A percentile compares a stretch with the other conserved stretches of the same genome.
These are phyloP conservation scores for Neonectria neomacrospora DNA, from an alignment of 2,329 filamentous ascomycete species.

Conservation along the genomic window DNA sequence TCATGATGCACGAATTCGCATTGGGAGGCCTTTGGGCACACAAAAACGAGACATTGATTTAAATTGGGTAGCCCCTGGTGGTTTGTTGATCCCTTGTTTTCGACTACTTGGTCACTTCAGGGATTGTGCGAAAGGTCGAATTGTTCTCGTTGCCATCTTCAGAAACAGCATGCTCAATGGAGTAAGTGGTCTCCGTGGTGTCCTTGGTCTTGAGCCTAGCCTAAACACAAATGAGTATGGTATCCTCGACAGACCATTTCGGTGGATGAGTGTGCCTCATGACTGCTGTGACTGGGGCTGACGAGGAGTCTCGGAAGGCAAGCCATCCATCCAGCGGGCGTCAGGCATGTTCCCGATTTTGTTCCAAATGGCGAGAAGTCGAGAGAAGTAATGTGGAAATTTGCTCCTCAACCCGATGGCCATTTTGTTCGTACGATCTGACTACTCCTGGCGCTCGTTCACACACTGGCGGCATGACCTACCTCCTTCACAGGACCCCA, in stretches of 20 bases:
- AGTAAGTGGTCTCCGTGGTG: not conserved
- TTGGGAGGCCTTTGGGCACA: not conserved
- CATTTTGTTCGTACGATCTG: not conserved
- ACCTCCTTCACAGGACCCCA: not conserved
- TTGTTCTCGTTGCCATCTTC: not conserved
- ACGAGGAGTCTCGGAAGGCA: not conserved
- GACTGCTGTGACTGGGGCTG: not conserved
- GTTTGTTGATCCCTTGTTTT: not conserved
- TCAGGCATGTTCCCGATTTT: not conserved
- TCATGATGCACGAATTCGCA: constrained; percentile 10
- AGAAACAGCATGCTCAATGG: not conserved
- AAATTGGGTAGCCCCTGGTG: not conserved
- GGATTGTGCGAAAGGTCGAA: not conserved
- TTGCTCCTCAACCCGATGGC: not conserved
- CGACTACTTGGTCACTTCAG: not conserved
- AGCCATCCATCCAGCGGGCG: not conserved
- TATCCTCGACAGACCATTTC: not conserved
- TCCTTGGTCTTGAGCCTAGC: not conserved
- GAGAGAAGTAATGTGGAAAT: not conserved
- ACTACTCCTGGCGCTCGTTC: not conserved
- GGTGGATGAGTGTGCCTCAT: not conserved
- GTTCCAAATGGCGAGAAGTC: constrained; percentile 11
- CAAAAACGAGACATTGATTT: constrained; percentile 15
- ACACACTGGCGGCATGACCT: not conserved
- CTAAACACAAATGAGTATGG: too few relatives aligned